Evolutionary conservation across 139 green algal species (phyloP).

Genomic region (Auxenochlorella protothecoides): DNA sequence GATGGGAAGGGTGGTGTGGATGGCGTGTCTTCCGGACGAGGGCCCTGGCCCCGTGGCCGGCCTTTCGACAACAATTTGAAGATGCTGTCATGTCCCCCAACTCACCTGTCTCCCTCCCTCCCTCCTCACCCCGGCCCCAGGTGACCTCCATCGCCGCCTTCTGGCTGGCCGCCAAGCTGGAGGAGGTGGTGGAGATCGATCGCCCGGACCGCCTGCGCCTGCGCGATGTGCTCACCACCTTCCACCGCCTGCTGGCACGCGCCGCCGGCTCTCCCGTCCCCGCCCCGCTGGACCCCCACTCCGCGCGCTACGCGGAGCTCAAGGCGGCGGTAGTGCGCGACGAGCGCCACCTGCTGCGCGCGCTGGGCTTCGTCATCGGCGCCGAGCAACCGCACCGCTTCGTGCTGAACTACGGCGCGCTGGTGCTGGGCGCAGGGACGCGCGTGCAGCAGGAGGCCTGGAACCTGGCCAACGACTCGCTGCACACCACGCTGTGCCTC

Average conservation of each 20-base stretch:
- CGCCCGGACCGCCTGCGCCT: slow-evolving; percentile 8
- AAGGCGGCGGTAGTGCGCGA: slow-evolving; percentile 53
- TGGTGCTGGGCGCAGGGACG: slow-evolving; percentile 30
- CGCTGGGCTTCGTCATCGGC: slow-evolving; percentile 77
- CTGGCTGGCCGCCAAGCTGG: slow-evolving; percentile 81
- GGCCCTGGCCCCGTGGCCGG: too few species aligned
- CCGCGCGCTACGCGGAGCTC: slow-evolving; percentile 33
- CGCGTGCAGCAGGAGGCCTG: slow-evolving; percentile 62
- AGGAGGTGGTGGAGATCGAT: slow-evolving; percentile 57
- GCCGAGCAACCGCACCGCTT: slow-evolving; percentile 88
- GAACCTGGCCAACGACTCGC: slow-evolving; percentile 84
- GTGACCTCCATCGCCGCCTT: slow-evolving; percentile 53
- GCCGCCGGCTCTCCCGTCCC: not conserved
- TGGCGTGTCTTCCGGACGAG: too few species aligned
- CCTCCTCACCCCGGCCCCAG: slow-evolving; percentile 19
- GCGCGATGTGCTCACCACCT: slow-evolving; percentile 62
- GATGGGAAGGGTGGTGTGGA: too few species aligned
- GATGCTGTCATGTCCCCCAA: too few species aligned
- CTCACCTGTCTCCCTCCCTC: not conserved
- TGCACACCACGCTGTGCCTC: slow-evolving; percentile 82
- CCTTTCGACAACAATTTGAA: too few species aligned
- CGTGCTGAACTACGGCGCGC: slow-evolving; percentile 64
- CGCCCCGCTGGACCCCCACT: not conserved
- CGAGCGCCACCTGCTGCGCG: slow-evolving; percentile 70
- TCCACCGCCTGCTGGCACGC: slow-evolving; percentile 29